Conservation (phyloP, 768 basidiomycete species). For the Mycena haematopus region DNA sequence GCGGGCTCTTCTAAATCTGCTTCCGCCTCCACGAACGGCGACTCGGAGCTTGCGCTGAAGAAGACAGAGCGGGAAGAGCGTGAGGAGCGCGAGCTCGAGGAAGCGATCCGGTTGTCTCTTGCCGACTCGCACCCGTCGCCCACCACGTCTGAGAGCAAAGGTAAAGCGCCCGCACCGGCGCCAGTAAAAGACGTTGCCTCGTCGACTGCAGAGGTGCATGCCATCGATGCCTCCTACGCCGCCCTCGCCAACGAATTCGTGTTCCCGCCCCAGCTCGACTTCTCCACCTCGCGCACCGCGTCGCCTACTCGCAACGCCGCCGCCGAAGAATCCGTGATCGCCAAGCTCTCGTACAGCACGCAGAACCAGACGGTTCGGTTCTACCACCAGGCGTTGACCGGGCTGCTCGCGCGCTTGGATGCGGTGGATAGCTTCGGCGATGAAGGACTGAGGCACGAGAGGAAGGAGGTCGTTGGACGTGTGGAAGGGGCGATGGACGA, state of each 20-base stretch:
- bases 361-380: too few species aligned
- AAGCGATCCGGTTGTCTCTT: slow-evolving; percentile 15
- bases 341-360: too few species aligned
- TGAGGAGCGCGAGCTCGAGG: slow-evolving; percentile 47
- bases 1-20: not conserved
- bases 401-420: too few species aligned
- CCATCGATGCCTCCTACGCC: slow-evolving; percentile 40
- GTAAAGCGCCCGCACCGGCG: slow-evolving; percentile 38
- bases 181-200: slow-evolving; percentile 39
- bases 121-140: too few species aligned
- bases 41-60: not conserved
- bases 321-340: too few species aligned
- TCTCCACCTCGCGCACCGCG: slow-evolving; percentile 45
- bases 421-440: slow-evolving; percentile 70
- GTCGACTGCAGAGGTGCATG: slow-evolving; percentile 47
- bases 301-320: too few species aligned
- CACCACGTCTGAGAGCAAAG: slow-evolving; percentile 36
- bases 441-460: slow-evolving; percentile 50
- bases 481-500: slow-evolving; percentile 65
- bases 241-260: slow-evolving; percentile 39
- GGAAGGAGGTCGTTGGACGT: slow-evolving; percentile 60
- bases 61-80: slow-evolving; percentile 25
- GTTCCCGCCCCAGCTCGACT: slow-evolving; percentile 49
- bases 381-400: too few species aligned
- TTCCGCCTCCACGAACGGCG: not conserved